A percentile compares a stretch with the other conserved stretches of the same genome.
These are phyloP conservation scores for Kluyveromyces aestuarii DNA, from an alignment of 805 yeast genomes.

Conservation along the genomic window DNA sequence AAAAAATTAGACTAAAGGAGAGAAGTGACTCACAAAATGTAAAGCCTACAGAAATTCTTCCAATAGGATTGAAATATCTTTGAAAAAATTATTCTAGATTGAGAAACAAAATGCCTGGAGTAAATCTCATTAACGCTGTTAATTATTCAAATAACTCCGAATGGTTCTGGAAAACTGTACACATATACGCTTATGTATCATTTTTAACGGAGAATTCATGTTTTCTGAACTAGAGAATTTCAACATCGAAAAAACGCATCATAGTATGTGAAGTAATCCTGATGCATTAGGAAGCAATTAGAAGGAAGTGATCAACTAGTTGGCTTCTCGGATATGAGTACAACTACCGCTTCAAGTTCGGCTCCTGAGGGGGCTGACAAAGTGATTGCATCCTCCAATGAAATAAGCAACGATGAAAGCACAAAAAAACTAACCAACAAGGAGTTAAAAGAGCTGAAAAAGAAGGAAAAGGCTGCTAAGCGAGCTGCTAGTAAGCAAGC, in stretches of 20 bases:
- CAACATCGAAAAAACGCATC: not conserved
- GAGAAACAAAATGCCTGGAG: too few species aligned
- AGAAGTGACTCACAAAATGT: not conserved
- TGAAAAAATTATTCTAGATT: too few species aligned
- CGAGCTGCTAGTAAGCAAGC: conserved; percentile 81
- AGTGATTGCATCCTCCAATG: not conserved
- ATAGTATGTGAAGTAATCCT: not conserved
- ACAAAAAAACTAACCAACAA: conserved; percentile 49
- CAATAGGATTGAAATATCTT: too few species aligned
- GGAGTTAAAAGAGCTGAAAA: conserved; percentile 80
- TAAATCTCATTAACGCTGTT: too few species aligned
- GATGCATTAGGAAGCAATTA: not conserved
- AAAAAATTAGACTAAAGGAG: not conserved
- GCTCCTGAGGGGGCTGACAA: not conserved
- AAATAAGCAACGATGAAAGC: conserved; percentile 5
- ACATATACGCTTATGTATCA: not conserved
- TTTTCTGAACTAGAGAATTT: not conserved
- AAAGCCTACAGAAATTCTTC: too few species aligned
- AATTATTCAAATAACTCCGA: too few species aligned
- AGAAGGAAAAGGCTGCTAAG: conserved; percentile 84
- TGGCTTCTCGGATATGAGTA: not conserved
- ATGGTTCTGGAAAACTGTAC: too few species aligned
- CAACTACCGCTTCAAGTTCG: not conserved
- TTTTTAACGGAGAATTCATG: not conserved
- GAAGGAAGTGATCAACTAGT: not conserved